Base-by-base conservation (phyloP, 83 land plant genomes). In the Diphasiastrum complanatum region DNA sequence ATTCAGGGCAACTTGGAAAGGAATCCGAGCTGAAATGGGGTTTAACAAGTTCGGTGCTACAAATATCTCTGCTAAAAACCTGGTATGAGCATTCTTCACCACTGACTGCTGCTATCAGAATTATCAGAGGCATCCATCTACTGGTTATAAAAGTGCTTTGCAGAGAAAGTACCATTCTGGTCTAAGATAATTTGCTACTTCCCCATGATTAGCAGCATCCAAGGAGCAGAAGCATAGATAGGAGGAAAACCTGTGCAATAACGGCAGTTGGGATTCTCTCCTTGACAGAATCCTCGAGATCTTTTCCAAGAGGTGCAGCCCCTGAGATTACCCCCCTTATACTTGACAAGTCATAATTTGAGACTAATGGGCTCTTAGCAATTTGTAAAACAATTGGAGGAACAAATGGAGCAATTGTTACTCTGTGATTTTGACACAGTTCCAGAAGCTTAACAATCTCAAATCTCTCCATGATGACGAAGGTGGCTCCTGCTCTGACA, bases 271-370 rank as follows among this genome's bases (percentile, higher is more conserved):
- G 91, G 12, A 91, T 61, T 69, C 79, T 77, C 5, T 73, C 79
- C 18, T 73, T 43, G 41, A 91, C 65, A 22, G 85, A 61, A 48
- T 87, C 95, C 60, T 91, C 86, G 29, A 91, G 81, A 57, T 89
- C 84, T 70, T 83, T 85, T 31, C 95, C 97, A 70, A 91, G 76
- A 6, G 97, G 96, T 0, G 97, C 97, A 1, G 83, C 97, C 0
- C 97, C 97, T 12, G 90, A 88, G 75, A 87, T 45, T n/a, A 91
- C 80, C 63, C 40, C 68, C 49, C 84, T 60, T 0, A 91, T 49
- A 18, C 87, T 83, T 24, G 87, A 82, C 22, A 91, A 27, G 57
- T 91, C 97, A 38, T 72, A 85, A 10, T 47, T 31, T 43, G 65
- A 75, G 24, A 75, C 72, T 19, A 51, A 61, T 3, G 87, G 82